Percentiles rank a stretch among this genome's conserved stretches.
Evolutionary conservation across 2,329 filamentous ascomycete genomes (phyloP).

Genomic region (Helotiales sp.): DNA sequence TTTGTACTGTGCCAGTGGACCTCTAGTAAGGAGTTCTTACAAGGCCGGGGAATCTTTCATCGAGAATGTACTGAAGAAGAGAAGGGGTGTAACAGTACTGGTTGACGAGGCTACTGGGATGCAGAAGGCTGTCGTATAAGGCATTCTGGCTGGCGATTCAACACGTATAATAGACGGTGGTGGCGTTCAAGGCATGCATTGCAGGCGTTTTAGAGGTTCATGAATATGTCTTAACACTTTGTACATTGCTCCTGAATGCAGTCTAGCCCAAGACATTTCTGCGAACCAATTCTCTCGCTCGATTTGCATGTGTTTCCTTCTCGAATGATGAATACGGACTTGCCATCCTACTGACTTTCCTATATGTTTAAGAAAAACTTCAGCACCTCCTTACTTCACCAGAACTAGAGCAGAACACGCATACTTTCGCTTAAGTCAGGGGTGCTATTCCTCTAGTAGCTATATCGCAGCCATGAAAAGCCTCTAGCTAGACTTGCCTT

Average conservation of each 20-base stretch:
- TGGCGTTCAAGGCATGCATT: conserved; percentile 13
- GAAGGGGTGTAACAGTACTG: conserved; percentile 31
- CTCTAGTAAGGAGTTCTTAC: conserved; percentile 90
- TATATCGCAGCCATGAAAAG: no score
- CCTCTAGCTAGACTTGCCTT: no score
- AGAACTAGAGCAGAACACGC: no score
- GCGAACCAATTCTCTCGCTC: no score
- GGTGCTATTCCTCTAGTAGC: no score
- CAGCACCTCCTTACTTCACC: no score
- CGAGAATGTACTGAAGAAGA: conserved; percentile 77
- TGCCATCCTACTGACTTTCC: no score
- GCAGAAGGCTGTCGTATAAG: conserved; percentile 32
- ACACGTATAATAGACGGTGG: neutral
- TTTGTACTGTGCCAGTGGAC: conserved; percentile 92
- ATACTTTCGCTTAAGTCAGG: no score
- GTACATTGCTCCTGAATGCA: neutral
- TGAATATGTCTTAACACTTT: neutral
- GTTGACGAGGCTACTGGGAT: conserved; percentile 29
- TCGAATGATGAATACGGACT: no score
- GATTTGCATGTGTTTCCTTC: no score
- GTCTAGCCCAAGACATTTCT: no score
- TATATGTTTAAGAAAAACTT: no score
- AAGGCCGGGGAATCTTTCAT: conserved; percentile 99
- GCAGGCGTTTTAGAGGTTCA: conserved; percentile 9
- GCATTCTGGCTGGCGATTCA: conserved; percentile 4